Percentiles rank a stretch among this genome's conserved stretches.
Conservation (phyloP, 2,329 filamentous ascomycete species). For the Knoxdaviesia capensis region DNA sequence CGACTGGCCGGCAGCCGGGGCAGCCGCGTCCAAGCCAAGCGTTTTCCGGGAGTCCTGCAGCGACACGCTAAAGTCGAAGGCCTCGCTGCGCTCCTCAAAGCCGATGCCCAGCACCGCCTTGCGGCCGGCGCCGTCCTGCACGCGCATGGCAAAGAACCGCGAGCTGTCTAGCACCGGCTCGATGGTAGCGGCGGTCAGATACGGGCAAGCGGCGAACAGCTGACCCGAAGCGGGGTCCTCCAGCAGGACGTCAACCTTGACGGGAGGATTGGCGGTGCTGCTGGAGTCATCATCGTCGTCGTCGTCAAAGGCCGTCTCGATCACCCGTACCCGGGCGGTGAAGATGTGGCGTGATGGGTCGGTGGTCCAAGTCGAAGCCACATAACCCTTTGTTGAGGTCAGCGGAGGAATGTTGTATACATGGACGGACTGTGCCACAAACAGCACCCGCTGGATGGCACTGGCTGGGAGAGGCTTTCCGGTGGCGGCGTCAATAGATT, state of each 20-base stretch:
- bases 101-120: slow-evolving; percentile 70
- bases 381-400: slow-evolving; percentile 59
- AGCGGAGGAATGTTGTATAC: slow-evolving; percentile 77
- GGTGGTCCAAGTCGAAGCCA: slow-evolving; percentile 56
- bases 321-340: slow-evolving; percentile 58
- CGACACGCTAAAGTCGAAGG: slow-evolving; percentile 68
- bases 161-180: slow-evolving; percentile 63
- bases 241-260: slow-evolving; percentile 58
- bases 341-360: slow-evolving; percentile 60
- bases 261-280: slow-evolving; percentile 5
- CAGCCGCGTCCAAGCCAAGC: slow-evolving; percentile 31
- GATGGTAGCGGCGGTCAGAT: slow-evolving; percentile 43
- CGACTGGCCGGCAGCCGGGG: slow-evolving; percentile 8
- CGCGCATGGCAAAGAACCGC: slow-evolving; percentile 68
- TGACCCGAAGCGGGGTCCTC: slow-evolving; percentile 55
- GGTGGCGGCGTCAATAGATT: slow-evolving; percentile 50
- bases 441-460: slow-evolving; percentile 71
- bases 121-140: slow-evolving; percentile 53
- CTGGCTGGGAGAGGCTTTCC: slow-evolving; percentile 46
- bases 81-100: slow-evolving; percentile 70
- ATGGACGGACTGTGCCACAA: slow-evolving; percentile 54
- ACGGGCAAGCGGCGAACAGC: slow-evolving; percentile 70
- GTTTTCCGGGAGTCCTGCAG: slow-evolving; percentile 60
- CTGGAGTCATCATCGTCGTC: slow-evolving; percentile 11
- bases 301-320: slow-evolving; percentile 47